These are phyloP conservation scores for Leccinum variicolor DNA, from an alignment of 768 basidiomycete genomes.

Conservation along the genomic window DNA sequence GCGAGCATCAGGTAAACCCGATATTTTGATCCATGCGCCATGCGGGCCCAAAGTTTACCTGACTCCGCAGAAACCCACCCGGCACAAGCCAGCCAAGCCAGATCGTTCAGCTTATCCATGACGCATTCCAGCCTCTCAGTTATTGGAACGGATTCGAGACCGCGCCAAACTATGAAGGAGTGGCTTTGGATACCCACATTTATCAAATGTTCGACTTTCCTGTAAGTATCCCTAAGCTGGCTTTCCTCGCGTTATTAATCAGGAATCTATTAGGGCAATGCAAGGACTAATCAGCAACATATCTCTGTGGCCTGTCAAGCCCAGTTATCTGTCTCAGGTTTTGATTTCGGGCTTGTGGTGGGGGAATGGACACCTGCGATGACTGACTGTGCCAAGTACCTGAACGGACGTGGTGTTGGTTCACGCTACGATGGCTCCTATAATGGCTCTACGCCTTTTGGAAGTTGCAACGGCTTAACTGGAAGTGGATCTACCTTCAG, in stretches of 20 bases:
- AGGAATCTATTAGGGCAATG: conserved; percentile 30
- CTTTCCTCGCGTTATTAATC: not conserved
- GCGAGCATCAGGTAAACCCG: conserved; percentile 59
- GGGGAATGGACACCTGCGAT: conserved; percentile 85
- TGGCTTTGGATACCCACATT: conserved; percentile 77
- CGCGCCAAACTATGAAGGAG: conserved; percentile 53
- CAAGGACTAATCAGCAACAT: conserved; percentile 46
- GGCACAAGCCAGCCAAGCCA: conserved; percentile 47
- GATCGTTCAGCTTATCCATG: conserved; percentile 65
- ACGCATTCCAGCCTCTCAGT: conserved; percentile 73
- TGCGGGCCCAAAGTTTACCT: not conserved
- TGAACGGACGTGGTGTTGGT: conserved; percentile 79
- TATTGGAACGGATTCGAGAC: conserved; percentile 67
- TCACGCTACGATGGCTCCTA: conserved; percentile 62
- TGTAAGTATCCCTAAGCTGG: conserved; percentile 35
- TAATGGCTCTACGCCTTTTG: conserved; percentile 62
- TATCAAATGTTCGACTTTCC: conserved; percentile 69
- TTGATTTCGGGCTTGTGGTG: conserved; percentile 76
- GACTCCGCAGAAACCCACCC: conserved; percentile 35
- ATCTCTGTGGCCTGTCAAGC: conserved; percentile 56
- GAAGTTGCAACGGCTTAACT: conserved; percentile 71
- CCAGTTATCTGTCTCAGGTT: conserved; percentile 43
- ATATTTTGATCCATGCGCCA: not conserved
- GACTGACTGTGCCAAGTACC: conserved; percentile 58
- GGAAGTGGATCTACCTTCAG: conserved; percentile 76